A percentile compares a stretch with the other conserved stretches of the same genome.
phyloP scores from a whole-genome alignment of 2,329 filamentous ascomycete species.

The Colletotrichum caudatum region DNA sequence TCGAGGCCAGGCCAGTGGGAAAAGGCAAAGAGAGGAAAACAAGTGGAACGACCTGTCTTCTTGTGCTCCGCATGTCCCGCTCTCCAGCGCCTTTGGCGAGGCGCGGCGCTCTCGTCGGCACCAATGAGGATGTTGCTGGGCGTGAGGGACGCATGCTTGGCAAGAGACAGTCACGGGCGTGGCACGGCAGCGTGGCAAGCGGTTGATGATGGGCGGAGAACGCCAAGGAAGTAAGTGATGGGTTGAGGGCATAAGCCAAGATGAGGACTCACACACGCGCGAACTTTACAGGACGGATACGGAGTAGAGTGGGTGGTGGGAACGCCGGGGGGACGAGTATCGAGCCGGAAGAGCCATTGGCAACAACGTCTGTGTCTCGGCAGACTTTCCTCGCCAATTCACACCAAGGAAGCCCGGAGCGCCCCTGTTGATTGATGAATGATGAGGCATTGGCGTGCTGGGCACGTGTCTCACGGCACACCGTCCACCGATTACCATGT shows the following conservation, averaged over 20 bases:
- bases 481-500: not conserved
- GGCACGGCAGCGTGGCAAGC: conserved; percentile 41
- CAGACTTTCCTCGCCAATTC: conserved; percentile 14
- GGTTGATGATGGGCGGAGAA: conserved; percentile 39
- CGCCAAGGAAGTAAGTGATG: conserved; percentile 36
- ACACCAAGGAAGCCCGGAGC: conserved; percentile 4
- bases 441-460: conserved; percentile 35
- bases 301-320: not conserved
- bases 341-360: conserved; percentile 1
- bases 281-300: not conserved
- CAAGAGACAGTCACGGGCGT: conserved; percentile 40
- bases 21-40: conserved; percentile 20
- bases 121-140: conserved; percentile 34
- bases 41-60: conserved; percentile 37
- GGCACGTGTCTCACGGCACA: conserved; percentile 38
- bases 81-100: conserved; percentile 31
- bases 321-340: conserved; percentile 18
- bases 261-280: conserved; percentile 8
- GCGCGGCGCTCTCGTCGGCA: conserved; percentile 28
- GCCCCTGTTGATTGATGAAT: conserved; percentile 37
- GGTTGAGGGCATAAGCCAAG: conserved; percentile 14
- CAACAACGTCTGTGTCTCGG: conserved; percentile 30
- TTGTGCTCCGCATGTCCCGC: conserved; percentile 41
- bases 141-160: conserved; percentile 37
- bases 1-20: not conserved